These are phyloP conservation scores for Naegleria lovaniensis DNA, from an alignment of 208 protist species.

Conservation along the genomic window DNA sequence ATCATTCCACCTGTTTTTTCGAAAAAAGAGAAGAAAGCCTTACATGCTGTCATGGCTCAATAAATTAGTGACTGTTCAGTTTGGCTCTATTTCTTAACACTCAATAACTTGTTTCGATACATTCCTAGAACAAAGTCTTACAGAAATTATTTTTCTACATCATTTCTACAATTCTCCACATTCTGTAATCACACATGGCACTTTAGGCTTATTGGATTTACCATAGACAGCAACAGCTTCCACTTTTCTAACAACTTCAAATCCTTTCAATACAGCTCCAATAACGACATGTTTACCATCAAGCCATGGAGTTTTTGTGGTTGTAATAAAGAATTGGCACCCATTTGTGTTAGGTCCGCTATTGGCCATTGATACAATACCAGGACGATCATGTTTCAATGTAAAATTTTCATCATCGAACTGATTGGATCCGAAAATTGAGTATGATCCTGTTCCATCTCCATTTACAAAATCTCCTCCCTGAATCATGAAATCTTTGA, in stretches of 20 bases:
- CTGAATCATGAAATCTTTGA: constrained; percentile 51
- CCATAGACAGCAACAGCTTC: constrained; percentile 41
- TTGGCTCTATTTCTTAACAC: no score
- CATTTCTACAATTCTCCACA: not conserved
- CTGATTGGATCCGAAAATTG: constrained; percentile 44
- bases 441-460: constrained; percentile 50
- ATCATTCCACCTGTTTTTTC: no score
- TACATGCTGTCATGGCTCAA: no score
- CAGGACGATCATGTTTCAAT: constrained; percentile 65
- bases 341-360: constrained; percentile 61
- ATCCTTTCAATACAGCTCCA: not conserved
- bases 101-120: no score
- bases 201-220: not conserved
- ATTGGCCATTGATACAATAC: constrained; percentile 75
- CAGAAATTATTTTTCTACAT: no score
- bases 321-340: constrained; percentile 65
- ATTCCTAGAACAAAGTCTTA: no score
- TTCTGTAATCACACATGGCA: not conserved
- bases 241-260: not conserved
- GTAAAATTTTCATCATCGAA: constrained; percentile 75
- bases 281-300: constrained; percentile 21
- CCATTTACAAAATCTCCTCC: constrained; percentile 50
- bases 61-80: no score
- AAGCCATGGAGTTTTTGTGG: constrained; percentile 42
- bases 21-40: no score